Base-by-base conservation (phyloP, 2,329 filamentous ascomycete genomes). In the Immersiporthe knoxdaviesiana region DNA sequence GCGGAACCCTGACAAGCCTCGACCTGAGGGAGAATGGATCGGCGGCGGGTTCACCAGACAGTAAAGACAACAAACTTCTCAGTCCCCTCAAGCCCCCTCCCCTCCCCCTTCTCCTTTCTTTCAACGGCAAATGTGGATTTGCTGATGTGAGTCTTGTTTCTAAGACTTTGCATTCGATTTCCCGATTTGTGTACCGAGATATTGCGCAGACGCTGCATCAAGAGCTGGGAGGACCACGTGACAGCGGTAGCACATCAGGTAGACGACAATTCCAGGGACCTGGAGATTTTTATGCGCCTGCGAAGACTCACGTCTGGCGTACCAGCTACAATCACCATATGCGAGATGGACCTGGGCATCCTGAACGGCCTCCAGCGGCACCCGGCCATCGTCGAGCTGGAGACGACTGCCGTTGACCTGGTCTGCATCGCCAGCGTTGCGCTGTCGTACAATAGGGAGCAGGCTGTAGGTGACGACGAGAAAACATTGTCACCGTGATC, bases 1-100 rank as follows among this genome's bases (percentile, higher is more conserved):
- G 1, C 21, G 30, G 8, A 71, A 71, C 27, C 71, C 72, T 3
- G 39, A 71, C n/a, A 63, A 50, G 14, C 37, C 63, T 6, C 68
- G 71, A 14, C 71, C 71, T 3, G 58, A 54, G 4, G 69, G 66
- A 8, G 72, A 71, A 61, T 73, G 72, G 71, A 37, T 72, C 12
- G 72, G 72, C 8, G 72, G 72, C 47, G 71, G 72, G 39, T 66
- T 73, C 30, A 60, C 68, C 12, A 24, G 54, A 32, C 54, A 58
- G 54, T 32, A 18, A 58, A 27, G 8, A 4, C 35, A 35, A n/a
- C n/a, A n/a, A n/a, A n/a, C n/a, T n/a, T n/a, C n/a, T n/a, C n/a
- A n/a, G n/a, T n/a, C n/a, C n/a, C n/a, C n/a, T n/a, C n/a, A 35
- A 35, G 3, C 35, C 8, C 35, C 35, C 35, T 35, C 35, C 35